These are phyloP conservation scores for Staphylotrichum longicolle DNA, from an alignment of 495 filamentous ascomycete species.

Conservation along the genomic window DNA sequence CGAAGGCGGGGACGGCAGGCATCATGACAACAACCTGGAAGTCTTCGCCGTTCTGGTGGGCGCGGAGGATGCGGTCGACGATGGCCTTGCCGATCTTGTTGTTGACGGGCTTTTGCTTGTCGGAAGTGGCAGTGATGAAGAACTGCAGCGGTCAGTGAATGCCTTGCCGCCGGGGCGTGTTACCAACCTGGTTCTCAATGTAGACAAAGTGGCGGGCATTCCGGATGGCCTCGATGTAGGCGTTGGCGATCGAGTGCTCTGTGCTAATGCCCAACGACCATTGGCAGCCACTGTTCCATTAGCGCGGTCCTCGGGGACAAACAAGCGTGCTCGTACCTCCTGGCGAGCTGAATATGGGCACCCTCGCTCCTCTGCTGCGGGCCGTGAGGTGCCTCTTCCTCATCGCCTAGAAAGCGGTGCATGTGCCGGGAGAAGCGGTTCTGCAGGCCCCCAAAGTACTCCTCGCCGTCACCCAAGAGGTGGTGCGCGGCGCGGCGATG, in stretches of 20 bases:
- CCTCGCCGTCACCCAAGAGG: conserved; percentile 29
- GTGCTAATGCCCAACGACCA: conserved; percentile 69
- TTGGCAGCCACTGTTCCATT: conserved; percentile 54
- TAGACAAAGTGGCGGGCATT: conserved; percentile 84
- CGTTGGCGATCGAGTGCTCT: conserved; percentile 86
- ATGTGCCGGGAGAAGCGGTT: conserved; percentile 45
- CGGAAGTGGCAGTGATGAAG: conserved; percentile 87
- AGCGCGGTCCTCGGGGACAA: too few species aligned
- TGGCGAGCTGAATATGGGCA: conserved; percentile 42
- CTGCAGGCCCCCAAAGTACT: conserved; percentile 45
- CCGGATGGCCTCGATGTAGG: conserved; percentile 78
- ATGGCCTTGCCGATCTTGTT: conserved; percentile 89
- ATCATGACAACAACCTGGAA: conserved; percentile 87
- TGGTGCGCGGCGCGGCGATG: conserved; percentile 23
- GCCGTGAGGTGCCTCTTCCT: conserved; percentile 17
- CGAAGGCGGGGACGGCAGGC: conserved; percentile 85
- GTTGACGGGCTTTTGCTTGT: conserved; percentile 72
- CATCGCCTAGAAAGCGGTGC: conserved; percentile 35
- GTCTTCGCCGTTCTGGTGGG: conserved; percentile 64
- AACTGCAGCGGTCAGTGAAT: conserved; percentile 47
- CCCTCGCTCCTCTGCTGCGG: conserved; percentile 17
- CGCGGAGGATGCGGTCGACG: conserved; percentile 81
- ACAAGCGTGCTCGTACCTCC: conserved; percentile 34
- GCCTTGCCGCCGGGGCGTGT: neutral
- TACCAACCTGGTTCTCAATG: conserved; percentile 78